A percentile compares a stretch with the other conserved stretches of the same genome.
Conservation (phyloP, 768 basidiomycete species). For the Strobilomyces echinocephalus region DNA sequence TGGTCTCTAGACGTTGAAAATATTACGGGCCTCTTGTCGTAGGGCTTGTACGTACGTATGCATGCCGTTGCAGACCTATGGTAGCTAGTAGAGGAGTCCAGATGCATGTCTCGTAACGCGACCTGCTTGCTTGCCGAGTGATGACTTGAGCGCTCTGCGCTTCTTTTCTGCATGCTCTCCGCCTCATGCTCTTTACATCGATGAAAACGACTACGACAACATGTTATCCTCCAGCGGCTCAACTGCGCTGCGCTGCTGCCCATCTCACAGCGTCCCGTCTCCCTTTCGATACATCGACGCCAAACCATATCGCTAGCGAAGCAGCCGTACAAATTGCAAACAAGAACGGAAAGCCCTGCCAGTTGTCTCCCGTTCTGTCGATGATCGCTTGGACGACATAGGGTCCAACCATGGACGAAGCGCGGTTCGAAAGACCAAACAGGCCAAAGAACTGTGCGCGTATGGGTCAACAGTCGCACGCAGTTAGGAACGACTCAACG, state of each 20-base stretch:
- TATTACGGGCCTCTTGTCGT: no score
- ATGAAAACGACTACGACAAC: no score
- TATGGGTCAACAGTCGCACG: background rate
- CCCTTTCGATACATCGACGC: constrained; percentile 59
- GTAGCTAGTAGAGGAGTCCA: no score
- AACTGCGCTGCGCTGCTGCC: constrained; percentile 35
- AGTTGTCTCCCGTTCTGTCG: constrained; percentile 63
- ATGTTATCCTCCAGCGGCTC: background rate
- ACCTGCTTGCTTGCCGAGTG: no score
- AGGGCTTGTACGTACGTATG: no score
- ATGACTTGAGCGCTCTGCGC: no score
- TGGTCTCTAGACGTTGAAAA: no score
- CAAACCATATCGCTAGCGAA: constrained; percentile 74
- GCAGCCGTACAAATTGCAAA: constrained; percentile 67
- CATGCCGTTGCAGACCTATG: no score
- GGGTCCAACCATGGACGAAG: constrained; percentile 83
- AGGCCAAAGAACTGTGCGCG: constrained; percentile 72
- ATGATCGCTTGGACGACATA: constrained; percentile 85
- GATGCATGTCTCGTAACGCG: no score
- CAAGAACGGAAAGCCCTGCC: constrained; percentile 82
- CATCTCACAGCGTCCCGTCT: constrained; percentile 56
- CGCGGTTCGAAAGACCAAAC: constrained; percentile 78
- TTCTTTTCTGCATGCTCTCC: no score
- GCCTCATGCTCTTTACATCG: no score
- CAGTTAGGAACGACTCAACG: background rate